Conservation (phyloP, 768 basidiomycete species). For the Suillus alpinus region DNA sequence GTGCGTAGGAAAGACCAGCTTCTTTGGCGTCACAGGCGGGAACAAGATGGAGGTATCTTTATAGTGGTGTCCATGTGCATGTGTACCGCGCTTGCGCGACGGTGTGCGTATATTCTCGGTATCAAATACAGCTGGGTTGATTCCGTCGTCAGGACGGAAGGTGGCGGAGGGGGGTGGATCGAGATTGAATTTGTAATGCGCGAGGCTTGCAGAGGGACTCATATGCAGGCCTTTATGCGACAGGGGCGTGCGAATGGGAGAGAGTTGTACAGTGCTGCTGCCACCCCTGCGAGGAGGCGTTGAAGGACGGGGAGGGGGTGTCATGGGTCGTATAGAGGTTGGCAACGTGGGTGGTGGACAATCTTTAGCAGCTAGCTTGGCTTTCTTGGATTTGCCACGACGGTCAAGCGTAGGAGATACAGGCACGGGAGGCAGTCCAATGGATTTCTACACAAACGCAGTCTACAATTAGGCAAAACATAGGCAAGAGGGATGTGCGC, state of each 20-base stretch:
- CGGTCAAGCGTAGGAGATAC: slow-evolving; percentile 46
- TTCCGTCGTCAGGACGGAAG: slow-evolving; percentile 25
- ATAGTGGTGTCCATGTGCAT: slow-evolving; percentile 12
- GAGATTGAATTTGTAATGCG: slow-evolving; percentile 65
- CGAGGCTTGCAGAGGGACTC: slow-evolving; percentile 64
- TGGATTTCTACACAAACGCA: slow-evolving; percentile 29
- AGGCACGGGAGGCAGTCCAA: slow-evolving; percentile 40
- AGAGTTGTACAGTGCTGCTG: slow-evolving; percentile 40
- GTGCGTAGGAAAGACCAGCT: slow-evolving; percentile 33
- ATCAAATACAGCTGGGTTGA: slow-evolving; percentile 37
- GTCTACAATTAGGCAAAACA: background rate
- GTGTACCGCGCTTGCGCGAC: slow-evolving; percentile 38
- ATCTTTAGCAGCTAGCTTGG: slow-evolving; percentile 14
- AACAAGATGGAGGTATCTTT: slow-evolving; percentile 18
- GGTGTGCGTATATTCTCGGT: slow-evolving; percentile 43
- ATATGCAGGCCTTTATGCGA: slow-evolving; percentile 68
- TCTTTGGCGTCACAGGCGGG: slow-evolving; percentile 44
- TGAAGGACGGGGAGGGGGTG: slow-evolving; percentile 39
- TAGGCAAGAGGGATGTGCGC: background rate
- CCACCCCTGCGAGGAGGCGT: slow-evolving; percentile 34
- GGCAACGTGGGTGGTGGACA: slow-evolving; percentile 26
- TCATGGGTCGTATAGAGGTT: slow-evolving; percentile 19
- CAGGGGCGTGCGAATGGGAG: slow-evolving; percentile 62
- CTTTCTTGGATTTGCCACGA: slow-evolving; percentile 20
- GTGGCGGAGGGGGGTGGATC: slow-evolving; percentile 54